Base-by-base conservation (phyloP, 305 asterid genomes). In the Fraxinus paxiana region DNA sequence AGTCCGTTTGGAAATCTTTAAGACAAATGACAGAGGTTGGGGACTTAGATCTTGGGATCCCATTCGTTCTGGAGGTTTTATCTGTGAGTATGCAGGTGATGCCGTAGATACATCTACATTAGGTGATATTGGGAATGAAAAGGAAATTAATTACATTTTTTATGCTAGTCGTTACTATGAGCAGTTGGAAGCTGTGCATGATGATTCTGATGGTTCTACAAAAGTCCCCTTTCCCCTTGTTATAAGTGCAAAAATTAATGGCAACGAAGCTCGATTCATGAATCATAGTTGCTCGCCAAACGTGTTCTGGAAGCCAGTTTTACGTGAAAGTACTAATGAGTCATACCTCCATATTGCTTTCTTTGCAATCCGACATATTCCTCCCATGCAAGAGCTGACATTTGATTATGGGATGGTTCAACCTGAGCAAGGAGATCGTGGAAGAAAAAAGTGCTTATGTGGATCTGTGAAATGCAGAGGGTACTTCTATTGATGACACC, bases 1-100 rank as follows among this genome's bases (percentile, higher is more conserved):
- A 85, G 89, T 85, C 51, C 92, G 89, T 65, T 78, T 93, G 37
- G 98, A 95, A 87, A 96, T 95, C 84, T 95, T 95, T 46, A 95
- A 89, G 89, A 95, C 98, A 73, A 88, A 84, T 84, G 89, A 90
- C 83, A 88, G 87, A 84, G 98, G 98, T 24, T 95, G 98, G 98
- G 98, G 98, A 56, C 97, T 95, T 80, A 93, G 98, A 84, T 95
- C 98, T 4, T 95, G 95, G 97, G 98, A 95, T 80, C 93, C 94
- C 33, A 95, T 95, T 61, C 98, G 97, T 5, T 87, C 90, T 4
- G 98, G 98, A 72, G 86, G 90, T 37, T 95, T 92, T 86, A 84
- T 95, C 43, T 95, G 97, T 73, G 97, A 95, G 87, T 95, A 93
- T 89, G 98, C 97, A 0, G 98, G 98, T 67, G 98, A 95, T 79